These are phyloP conservation scores for Triglochin maritima DNA, from an alignment of 106 monocot genomes.

Conservation along the genomic window DNA sequence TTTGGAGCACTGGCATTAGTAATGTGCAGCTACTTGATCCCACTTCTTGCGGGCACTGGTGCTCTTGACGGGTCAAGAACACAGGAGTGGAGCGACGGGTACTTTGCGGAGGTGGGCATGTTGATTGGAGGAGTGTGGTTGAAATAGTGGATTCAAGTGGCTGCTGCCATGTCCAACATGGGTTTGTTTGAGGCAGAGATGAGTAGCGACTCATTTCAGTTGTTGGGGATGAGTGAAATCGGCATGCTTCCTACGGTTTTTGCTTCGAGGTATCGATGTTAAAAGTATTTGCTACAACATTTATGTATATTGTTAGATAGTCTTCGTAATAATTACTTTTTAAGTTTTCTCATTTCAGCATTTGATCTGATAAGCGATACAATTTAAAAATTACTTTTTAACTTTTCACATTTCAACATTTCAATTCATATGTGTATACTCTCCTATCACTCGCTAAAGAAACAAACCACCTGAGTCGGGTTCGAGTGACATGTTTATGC, in stretches of 20 bases:
- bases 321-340: no score
- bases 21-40: conserved; percentile 48
- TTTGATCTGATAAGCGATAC: no score
- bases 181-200: conserved; percentile 92
- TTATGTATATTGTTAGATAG: no score
- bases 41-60: conserved; percentile 72
- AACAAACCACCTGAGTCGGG: no score
- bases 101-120: conserved; percentile 61
- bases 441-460: no score
- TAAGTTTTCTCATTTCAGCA: no score
- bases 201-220: conserved; percentile 79
- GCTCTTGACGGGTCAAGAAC: conserved; percentile 23
- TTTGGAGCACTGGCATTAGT: conserved; percentile 58
- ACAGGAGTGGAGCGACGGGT: conserved; percentile 73
- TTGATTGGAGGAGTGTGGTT: conserved; percentile 68
- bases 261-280: conserved; percentile 35
- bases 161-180: conserved; percentile 86
- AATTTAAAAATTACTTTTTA: no score
- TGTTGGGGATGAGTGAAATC: conserved; percentile 83
- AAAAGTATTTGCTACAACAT: no score
- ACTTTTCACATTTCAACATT: no score
- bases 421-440: no score
- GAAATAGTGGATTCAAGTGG: conserved; percentile 67
- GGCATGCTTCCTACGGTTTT: conserved; percentile 75
- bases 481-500: no score